Evolutionary conservation across 2,329 filamentous ascomycete species (phyloP), one percentile per base, ranked within the genome.

Genomic region (Aspergillus sp.): DNA sequence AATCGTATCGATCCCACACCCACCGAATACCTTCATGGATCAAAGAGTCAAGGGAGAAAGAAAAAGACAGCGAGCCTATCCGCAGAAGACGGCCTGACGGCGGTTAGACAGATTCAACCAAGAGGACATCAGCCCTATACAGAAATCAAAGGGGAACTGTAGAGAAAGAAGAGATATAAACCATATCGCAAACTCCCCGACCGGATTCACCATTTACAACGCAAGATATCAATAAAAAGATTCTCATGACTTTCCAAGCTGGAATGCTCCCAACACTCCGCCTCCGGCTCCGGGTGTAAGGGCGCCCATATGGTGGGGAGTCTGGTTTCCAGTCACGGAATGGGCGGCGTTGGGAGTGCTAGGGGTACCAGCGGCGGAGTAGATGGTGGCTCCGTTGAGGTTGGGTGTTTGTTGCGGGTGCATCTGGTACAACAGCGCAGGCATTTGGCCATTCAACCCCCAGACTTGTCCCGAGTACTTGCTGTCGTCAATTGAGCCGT

Each of bases 401-500:
- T 73, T 74, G 30, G 72, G 72, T 8, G 77, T 78, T 57, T 77
- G 63, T 57, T 75, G 68, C 39, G 70, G 61, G 46, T 71, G 56
- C 50, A 67, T 65, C 37, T 67, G 61, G 48, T 75, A 69, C 30
- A 56, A 62, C 55, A 75, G 54, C n/a, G 69, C 76, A 58, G 68
- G 79, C 72, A 66, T 85, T 81, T 53, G 86, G 77, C 69, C 85
- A 41, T 90, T 90, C 7, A 97, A 74, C 8, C 91, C 91, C 87
- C 91, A 97, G 56, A 96, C 90, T 68, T 94, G 91, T 47, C 90
- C 90, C 5, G 87, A 73, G 53, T 94, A 89, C 54, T 94, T 76
- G 30, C 77, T 86, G 28, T 87, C 81, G 6, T 88, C 82, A 37
- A 96, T 86, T 26, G 82, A 78, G 48, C 87, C 86, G 56, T 86